phyloP scores from a whole-genome alignment of 1,284 basidiomycete species.

The Pseudozyma thailandica region DNA sequence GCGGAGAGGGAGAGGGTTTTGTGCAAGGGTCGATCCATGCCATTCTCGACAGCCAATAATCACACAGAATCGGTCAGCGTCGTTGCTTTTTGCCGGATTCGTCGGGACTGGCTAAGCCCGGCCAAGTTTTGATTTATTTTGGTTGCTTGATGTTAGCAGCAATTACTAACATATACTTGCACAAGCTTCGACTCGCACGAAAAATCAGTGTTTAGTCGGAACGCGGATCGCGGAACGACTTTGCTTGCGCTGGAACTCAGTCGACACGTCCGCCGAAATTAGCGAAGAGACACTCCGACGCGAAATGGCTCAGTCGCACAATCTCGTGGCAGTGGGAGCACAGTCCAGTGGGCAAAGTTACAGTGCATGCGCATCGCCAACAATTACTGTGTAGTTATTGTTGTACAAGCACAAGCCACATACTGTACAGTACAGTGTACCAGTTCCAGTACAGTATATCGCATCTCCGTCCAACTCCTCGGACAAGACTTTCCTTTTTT shows the following conservation, averaged over 20 bases:
- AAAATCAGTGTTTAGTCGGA: no score
- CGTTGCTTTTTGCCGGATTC: constrained; percentile 19
- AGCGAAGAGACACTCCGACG: not conserved
- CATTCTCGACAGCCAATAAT: not conserved
- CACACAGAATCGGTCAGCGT: constrained; percentile 23
- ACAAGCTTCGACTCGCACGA: constrained; percentile 10
- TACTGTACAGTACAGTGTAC: not conserved
- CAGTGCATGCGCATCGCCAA: no score
- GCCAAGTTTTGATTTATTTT: no score
- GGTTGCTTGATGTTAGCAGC: no score
- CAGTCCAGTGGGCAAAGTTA: no score
- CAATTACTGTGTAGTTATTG: no score
- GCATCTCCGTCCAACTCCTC: constrained; percentile 25
- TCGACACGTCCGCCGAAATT: constrained; percentile 4
- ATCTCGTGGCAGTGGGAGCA: no score
- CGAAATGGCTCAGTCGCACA: constrained; percentile 2
- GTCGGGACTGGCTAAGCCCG: constrained; percentile 14
- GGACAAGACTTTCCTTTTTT: constrained; percentile 6
- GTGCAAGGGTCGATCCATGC: no score
- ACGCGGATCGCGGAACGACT: no score
- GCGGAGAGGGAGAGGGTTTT: no score
- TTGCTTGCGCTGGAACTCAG: constrained; percentile 21
- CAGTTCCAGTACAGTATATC: not conserved
- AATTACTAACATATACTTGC: no score
- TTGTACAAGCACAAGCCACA: no score